These are phyloP conservation scores for Daldinia sp. DNA, from an alignment of 2,329 filamentous ascomycete genomes.

Conservation along the genomic window DNA sequence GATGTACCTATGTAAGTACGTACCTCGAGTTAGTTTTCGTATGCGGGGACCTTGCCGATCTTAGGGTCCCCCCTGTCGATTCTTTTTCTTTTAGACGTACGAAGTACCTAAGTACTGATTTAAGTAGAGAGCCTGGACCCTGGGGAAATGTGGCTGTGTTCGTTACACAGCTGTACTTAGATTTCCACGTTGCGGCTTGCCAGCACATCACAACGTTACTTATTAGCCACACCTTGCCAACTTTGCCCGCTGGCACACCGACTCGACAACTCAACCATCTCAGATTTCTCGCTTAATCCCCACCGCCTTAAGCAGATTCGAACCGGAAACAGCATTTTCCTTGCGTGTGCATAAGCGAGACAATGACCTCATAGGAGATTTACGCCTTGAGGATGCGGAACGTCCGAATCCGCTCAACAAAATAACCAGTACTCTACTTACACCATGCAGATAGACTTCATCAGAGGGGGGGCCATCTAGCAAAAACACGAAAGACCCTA, in stretches of 20 bases:
- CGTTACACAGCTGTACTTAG: constrained; percentile 12
- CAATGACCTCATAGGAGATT: constrained; percentile 39
- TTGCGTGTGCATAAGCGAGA: constrained; percentile 24
- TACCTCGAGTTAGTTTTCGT: not conserved
- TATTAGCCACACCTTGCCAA: constrained; percentile 40
- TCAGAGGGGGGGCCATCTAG: constrained; percentile 8
- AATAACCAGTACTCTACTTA: not conserved
- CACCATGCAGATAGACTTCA: constrained; percentile 15
- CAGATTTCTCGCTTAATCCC: constrained; percentile 25
- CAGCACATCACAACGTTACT: constrained; percentile 38
- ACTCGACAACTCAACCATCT: constrained; percentile 28
- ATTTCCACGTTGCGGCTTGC: constrained; percentile 24
- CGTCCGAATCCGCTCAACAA: constrained; percentile 29
- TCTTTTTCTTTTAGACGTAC: not conserved
- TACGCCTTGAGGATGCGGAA: constrained; percentile 29
- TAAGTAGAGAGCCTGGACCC: constrained; percentile 4
- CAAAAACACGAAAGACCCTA: constrained; percentile 25
- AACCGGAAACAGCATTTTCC: constrained; percentile 1
- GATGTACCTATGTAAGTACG: not conserved
- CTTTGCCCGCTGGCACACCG: constrained; percentile 23
- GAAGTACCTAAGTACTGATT: not conserved
- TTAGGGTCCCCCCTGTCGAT: constrained; percentile 9
- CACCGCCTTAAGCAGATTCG: constrained; percentile 17
- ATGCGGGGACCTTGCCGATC: constrained; percentile 31
- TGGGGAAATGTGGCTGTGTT: constrained; percentile 39